Evolutionary conservation across 73 alveolate genomes (phyloP).

Genomic region (Tetrahymena borealis): DNA sequence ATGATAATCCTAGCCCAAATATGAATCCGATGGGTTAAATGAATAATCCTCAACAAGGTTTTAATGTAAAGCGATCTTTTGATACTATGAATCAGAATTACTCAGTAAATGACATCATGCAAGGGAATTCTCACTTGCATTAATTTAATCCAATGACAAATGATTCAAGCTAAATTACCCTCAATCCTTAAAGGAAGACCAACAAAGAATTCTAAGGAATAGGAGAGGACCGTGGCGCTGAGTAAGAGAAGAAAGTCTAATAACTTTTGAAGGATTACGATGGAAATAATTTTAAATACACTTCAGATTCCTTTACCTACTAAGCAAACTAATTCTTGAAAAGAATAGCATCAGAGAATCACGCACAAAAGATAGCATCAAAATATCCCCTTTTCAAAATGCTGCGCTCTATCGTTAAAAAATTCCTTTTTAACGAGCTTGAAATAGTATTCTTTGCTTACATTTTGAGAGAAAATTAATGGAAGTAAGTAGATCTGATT

Average conservation of each 20-base stretch:
- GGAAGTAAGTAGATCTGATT: neutral
- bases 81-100: neutral
- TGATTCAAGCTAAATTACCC: neutral
- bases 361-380: neutral
- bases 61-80: neutral
- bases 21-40: neutral
- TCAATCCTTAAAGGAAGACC: neutral
- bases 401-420: neutral
- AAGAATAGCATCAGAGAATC: neutral
- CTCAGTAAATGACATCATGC: neutral
- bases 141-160: neutral
- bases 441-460: neutral
- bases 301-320: neutral
- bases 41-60: neutral
- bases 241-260: neutral
- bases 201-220: neutral
- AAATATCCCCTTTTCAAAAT: neutral
- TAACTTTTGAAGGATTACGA: neutral
- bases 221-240: constrained; percentile 1
- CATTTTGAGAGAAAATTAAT: neutral
- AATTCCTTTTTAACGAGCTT: neutral
- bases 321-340: neutral
- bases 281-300: neutral
- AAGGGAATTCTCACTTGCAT: neutral
- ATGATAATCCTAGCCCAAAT: neutral